These are phyloP conservation scores for Hemisphaericaspora subhashii DNA, from an alignment of 1,139 yeast species.

Conservation along the genomic window DNA sequence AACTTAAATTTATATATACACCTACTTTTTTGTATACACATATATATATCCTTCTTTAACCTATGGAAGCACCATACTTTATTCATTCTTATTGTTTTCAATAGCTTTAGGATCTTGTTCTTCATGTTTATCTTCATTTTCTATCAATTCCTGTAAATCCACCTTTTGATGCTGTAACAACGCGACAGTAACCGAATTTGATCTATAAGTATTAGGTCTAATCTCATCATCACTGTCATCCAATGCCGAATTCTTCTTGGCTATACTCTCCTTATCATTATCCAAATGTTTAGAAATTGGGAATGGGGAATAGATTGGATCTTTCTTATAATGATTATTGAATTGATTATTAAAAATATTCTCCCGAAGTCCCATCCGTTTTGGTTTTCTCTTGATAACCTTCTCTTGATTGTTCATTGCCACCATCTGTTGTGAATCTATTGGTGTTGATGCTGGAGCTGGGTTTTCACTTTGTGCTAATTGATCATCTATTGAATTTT, in stretches of 20 bases:
- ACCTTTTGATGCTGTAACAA: conserved; percentile 30
- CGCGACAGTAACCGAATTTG: conserved; percentile 46
- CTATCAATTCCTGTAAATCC: conserved; percentile 1
- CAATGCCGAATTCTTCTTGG: conserved; percentile 13
- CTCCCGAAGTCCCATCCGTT: conserved; percentile 11
- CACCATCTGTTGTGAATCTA: conserved; percentile 1
- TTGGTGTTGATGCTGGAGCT: conserved; percentile 1
- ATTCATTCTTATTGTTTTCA: too few relatives aligned
- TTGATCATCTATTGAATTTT: neutral
- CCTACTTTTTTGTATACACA: too few relatives aligned
- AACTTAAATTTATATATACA: too few relatives aligned
- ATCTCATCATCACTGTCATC: conserved; percentile 17
- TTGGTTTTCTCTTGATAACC: neutral
- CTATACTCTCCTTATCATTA: conserved; percentile 30
- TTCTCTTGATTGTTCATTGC: neutral
- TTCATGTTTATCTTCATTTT: neutral
- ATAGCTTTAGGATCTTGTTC: too few relatives aligned
- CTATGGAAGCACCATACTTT: too few relatives aligned
- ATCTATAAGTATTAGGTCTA: conserved; percentile 34
- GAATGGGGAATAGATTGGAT: conserved; percentile 37
- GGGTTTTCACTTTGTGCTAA: neutral
- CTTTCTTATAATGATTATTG: conserved; percentile 50
- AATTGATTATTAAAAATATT: conserved; percentile 23
- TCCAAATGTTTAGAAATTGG: conserved; percentile 44
- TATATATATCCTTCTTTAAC: too few relatives aligned